Evolutionary conservation across 345 rosid species (phyloP).

Genomic region (Aethionema arabicum): DNA sequence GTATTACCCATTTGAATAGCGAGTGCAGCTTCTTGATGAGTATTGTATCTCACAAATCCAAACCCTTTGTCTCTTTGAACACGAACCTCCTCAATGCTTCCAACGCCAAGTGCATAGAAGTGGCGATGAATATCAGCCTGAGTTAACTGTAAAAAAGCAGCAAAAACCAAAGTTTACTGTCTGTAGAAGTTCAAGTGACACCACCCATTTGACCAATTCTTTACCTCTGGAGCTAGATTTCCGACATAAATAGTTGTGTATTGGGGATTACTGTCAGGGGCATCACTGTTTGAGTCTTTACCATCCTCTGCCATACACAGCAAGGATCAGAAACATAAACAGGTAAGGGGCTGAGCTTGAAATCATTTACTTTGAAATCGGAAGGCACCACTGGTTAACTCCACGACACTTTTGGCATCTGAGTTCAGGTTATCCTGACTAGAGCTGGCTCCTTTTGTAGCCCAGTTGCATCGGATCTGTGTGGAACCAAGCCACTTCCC

Average conservation of each 20-base stretch:
- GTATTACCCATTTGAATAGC: conserved; percentile 38
- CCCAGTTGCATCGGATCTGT: conserved; percentile 83
- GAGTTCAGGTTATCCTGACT: conserved; percentile 57
- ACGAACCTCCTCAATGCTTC: conserved; percentile 38
- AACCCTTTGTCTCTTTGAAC: conserved; percentile 43
- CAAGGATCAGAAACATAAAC: neutral
- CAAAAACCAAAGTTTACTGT: neutral
- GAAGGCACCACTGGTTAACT: conserved; percentile 53
- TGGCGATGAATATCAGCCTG: conserved; percentile 39
- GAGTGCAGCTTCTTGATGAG: conserved; percentile 40
- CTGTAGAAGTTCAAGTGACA: neutral
- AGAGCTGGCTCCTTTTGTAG: conserved; percentile 57
- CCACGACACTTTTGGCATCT: conserved; percentile 62
- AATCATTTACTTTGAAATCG: neutral
- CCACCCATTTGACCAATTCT: neutral
- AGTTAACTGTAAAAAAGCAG: conserved; percentile 29
- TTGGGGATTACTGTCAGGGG: conserved; percentile 36
- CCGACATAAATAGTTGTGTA: conserved; percentile 42
- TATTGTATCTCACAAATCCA: conserved; percentile 40
- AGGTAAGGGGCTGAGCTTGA: neutral
- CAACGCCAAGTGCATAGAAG: conserved; percentile 42
- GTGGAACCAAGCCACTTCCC: conserved; percentile 83
- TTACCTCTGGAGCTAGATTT: conserved; percentile 37
- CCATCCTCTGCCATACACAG: conserved; percentile 11
- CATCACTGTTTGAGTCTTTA: conserved; percentile 33